A percentile compares a stretch with the other conserved stretches of the same genome.
phyloP scores from a whole-genome alignment of 2,329 filamentous ascomycete genomes.

The Cladosporium sp. region DNA sequence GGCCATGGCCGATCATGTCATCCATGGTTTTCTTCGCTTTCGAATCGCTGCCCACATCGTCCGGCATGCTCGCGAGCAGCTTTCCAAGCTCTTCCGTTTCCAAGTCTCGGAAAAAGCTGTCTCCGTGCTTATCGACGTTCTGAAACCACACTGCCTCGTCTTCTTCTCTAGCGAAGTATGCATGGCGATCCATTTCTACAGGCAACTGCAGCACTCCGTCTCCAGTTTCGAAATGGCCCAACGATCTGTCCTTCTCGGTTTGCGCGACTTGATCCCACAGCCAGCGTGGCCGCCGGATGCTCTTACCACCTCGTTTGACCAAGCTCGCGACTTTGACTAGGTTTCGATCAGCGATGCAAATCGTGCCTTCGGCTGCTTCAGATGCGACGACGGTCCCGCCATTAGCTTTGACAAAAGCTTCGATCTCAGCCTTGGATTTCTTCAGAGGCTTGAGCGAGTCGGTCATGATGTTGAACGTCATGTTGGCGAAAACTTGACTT shows the following conservation, averaged over 20 bases:
- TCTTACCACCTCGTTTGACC: constrained; percentile 64
- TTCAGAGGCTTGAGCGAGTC: constrained; percentile 67
- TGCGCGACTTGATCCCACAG: constrained; percentile 73
- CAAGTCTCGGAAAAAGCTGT: constrained; percentile 75
- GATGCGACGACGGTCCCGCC: constrained; percentile 77
- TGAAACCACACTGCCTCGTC: constrained; percentile 47
- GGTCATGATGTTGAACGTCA: constrained; percentile 77
- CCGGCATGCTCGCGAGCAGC: constrained; percentile 41
- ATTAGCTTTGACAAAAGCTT: constrained; percentile 75
- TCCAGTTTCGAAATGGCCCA: constrained; percentile 30
- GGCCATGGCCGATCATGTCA: constrained; percentile 36
- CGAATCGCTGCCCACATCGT: constrained; percentile 52
- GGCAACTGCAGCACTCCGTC: constrained; percentile 59
- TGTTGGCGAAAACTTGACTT: constrained; percentile 66
- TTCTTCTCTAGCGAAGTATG: constrained; percentile 60
- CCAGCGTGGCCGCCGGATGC: constrained; percentile 78
- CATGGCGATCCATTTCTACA: constrained; percentile 64
- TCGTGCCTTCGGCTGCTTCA: constrained; percentile 59
- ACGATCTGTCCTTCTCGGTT: constrained; percentile 36
- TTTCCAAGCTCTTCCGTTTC: constrained; percentile 58
- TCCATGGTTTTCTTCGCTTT: constrained; percentile 52
- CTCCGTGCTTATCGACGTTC: constrained; percentile 72
- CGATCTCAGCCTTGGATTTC: constrained; percentile 73
- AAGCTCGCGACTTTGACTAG: constrained; percentile 78
- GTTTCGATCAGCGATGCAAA: constrained; percentile 75